Conservation (phyloP, 1,139 yeast genomes). For the Protomyces macrosporus region DNA sequence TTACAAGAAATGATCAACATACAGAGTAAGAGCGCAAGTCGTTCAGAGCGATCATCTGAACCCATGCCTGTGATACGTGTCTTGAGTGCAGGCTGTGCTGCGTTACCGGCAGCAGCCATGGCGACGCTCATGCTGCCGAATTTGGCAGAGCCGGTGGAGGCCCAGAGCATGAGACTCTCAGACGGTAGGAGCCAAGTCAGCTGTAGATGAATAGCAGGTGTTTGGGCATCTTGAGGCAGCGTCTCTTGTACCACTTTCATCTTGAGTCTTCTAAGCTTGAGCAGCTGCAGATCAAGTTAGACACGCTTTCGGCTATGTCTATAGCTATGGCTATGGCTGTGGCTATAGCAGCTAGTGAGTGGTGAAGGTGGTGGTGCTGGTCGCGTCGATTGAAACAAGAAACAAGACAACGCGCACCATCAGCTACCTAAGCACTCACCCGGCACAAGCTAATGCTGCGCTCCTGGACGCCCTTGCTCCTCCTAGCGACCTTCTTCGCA, state of each 20-base stretch:
- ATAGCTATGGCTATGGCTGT: background rate
- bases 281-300: background rate
- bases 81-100: slow-evolving; percentile 4
- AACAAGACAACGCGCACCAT: background rate
- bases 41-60: slow-evolving; percentile 15
- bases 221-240: background rate
- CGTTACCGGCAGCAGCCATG: slow-evolving; percentile 17
- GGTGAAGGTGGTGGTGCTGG: background rate
- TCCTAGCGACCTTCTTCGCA: slow-evolving; percentile 14
- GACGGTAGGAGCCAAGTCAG: slow-evolving; percentile 22
- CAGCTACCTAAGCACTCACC: background rate
- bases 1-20: no score
- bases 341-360: background rate
- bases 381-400: background rate
- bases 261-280: background rate
- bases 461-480: no score
- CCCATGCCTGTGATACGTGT: slow-evolving; percentile 11
- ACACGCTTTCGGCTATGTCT: background rate
- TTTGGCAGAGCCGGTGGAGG: slow-evolving; percentile 6
- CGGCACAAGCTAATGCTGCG: no score
- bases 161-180: slow-evolving; percentile 24
- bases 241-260: background rate
- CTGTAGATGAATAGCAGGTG: slow-evolving; percentile 11
- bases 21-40: slow-evolving; percentile 9
- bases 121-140: slow-evolving; percentile 5